These are phyloP conservation scores for Ganoderma multipileum DNA, from an alignment of 1,284 basidiomycete genomes.

Conservation along the genomic window DNA sequence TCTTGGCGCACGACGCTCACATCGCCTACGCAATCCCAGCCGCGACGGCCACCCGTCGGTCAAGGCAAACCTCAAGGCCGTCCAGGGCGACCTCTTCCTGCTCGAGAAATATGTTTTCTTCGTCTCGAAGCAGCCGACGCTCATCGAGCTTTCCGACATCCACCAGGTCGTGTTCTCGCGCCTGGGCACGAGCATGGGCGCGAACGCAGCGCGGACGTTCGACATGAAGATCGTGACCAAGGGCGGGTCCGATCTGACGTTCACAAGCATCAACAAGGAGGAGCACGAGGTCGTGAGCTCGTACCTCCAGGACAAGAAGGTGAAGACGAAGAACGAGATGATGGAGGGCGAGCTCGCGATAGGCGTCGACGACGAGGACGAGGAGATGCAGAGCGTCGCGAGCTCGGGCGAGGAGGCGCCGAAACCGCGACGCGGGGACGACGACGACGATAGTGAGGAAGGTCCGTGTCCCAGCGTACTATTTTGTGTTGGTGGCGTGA, in stretches of 20 bases:
- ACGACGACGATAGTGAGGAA: slow-evolving; percentile 84
- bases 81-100: slow-evolving; percentile 97
- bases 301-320: slow-evolving; percentile 91
- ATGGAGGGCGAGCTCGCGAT: slow-evolving; percentile 85
- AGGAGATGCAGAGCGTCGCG: slow-evolving; percentile 82
- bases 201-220: slow-evolving; percentile 90
- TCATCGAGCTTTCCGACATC: slow-evolving; percentile 92
- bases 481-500: neutral
- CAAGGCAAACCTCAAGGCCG: slow-evolving; percentile 98
- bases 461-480: slow-evolving; percentile 54
- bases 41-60: slow-evolving; percentile 82
- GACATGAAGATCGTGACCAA: slow-evolving; percentile 93
- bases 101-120: slow-evolving; percentile 99
- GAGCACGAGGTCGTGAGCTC: slow-evolving; percentile 89
- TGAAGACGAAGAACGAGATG: slow-evolving; percentile 97
- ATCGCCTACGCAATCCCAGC: slow-evolving; percentile 44
- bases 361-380: slow-evolving; percentile 81
- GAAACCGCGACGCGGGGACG: slow-evolving; percentile 57
- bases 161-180: slow-evolving; percentile 94
- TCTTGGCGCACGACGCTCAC: slow-evolving; percentile 1
- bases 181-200: slow-evolving; percentile 88
- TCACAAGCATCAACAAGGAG: slow-evolving; percentile 95
- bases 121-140: slow-evolving; percentile 94
- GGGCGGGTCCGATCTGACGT: slow-evolving; percentile 83
- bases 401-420: slow-evolving; percentile 73